Conservation (phyloP, 495 filamentous ascomycete genomes). For the Penicillium roqueforti region DNA sequence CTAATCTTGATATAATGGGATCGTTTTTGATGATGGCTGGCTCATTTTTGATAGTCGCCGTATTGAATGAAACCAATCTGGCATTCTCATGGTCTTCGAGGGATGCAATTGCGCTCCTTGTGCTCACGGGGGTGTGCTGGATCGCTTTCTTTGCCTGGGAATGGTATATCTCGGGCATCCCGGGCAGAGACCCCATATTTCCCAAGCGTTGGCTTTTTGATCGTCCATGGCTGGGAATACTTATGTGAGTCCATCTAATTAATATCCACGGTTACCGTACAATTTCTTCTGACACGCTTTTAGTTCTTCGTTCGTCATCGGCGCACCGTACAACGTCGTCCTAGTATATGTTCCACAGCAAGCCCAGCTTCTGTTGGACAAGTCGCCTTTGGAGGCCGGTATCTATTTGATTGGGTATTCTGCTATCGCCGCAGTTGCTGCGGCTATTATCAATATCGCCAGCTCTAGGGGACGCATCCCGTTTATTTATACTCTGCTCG, state of each 20-base stretch:
- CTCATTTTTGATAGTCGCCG: constrained; percentile 54
- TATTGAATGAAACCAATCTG: constrained; percentile 55
- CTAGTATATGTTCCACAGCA: constrained; percentile 58
- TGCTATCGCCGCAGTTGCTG: constrained; percentile 45
- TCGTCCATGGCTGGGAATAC: constrained; percentile 30
- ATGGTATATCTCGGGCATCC: constrained; percentile 28
- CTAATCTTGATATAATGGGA: constrained; percentile 54
- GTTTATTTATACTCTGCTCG: constrained; percentile 45
- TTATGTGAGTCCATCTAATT: constrained; percentile 22
- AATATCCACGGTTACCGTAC: neutral
- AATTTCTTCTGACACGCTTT: constrained; percentile 1
- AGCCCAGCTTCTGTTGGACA: constrained; percentile 52
- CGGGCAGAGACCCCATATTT: constrained; percentile 33
- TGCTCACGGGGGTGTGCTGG: constrained; percentile 31
- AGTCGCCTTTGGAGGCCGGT: constrained; percentile 46
- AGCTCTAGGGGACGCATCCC: constrained; percentile 41
- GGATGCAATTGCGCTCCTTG: constrained; percentile 42
- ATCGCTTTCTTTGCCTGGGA: constrained; percentile 39
- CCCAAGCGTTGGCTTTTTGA: constrained; percentile 34
- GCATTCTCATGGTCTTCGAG: constrained; percentile 37
- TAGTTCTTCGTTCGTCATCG: constrained; percentile 32
- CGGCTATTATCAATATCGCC: constrained; percentile 44
- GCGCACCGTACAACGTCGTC: constrained; percentile 52
- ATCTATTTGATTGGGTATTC: constrained; percentile 53
- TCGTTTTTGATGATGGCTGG: constrained; percentile 49